Base-by-base conservation (phyloP, 2,329 filamentous ascomycete genomes). In the Westerdykella ornata region DNA sequence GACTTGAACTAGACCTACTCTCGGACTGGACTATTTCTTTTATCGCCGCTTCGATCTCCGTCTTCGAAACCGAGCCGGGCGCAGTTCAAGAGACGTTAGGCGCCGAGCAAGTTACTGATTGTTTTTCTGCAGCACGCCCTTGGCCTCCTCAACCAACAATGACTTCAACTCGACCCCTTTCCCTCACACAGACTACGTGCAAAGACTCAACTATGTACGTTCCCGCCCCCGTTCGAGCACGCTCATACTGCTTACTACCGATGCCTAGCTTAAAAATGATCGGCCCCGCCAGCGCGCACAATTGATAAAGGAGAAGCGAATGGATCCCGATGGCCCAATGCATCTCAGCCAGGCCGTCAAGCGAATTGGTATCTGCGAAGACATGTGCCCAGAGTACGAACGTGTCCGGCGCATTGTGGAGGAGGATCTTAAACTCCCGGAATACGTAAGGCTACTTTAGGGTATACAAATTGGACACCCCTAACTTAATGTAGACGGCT, bases 301-400 rank as follows among this genome's bases (percentile, higher is more conserved):
- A 38, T 50, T 62, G 41, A 52, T 63, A 38, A 30, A 48, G 7
- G 43, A 58, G 28, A 43, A 53, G 7, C 53, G 55, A 16, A 60
- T 63, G 61, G 60, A 82, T 54, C 79, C 78, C 4, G 73, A 78
- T 44, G 76, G 60, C 33, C 76, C 76, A n/a, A 77, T 75, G 39
- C 71, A 69, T 17, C 66, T 82, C 43, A 71, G 72, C 20, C 72
- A 81, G 46, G 78, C 79, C 19, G 80, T 82, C 52, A 80, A 76
- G 15, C 72, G 76, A 0, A 72, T 78, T 4, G 80, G 78, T 38
- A 77, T 73, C 38, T 82, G 80, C 60, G 72, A 71, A 30, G 74
- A 77, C 48, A 82, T 82, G 78, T 83, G 80, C 54, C 75, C 80
- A 2, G 76, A 81, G 47, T 80, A 71, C 43, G 80, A 83, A 63